Evolutionary conservation across 1,284 basidiomycete genomes (phyloP), one percentile per base, ranked within the genome.

Genomic region (Malassezia dermatis): DNA sequence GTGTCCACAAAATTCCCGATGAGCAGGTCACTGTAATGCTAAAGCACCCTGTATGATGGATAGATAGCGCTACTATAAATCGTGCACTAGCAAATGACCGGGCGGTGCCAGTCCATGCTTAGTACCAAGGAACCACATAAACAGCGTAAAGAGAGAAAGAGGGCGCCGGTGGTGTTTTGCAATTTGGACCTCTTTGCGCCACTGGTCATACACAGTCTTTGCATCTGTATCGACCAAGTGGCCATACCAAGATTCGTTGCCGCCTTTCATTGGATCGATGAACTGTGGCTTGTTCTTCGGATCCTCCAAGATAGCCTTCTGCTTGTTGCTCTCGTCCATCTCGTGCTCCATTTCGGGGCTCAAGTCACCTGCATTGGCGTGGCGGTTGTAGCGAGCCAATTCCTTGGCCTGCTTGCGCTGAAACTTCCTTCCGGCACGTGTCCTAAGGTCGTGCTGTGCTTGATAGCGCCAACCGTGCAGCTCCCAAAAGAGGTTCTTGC

Each of bases 1-100:
- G 64, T 48, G 58, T 65, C 34, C 61, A 63, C 39, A 69, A 66
- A 49, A 56, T 71, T 43, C 59, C 60, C 21, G 66, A 71, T 48
- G 66, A 69, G 26, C 56, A 56, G 12, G 67, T 71, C 3, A 57
- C 65, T 41, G 7, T 12, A 17, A 28, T 48, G 23, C 46, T 48
- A 32, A 32, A 21, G 44, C 27, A 46, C 2, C 23, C 27, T n/a
- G 12, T 12, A 43, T 43, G 17, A 27, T 23, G 32, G 4, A n/a
- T 35, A 35, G 32, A 17, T 39, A 39, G 21, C 31, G 21, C n/a
- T 17, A 7, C 48, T 55, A 35, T 21, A 48, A 27, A n/a, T 41
- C 26, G 37, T 52, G 53, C 4, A 55, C 45, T 13, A 56, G 42
- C 28, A 55, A 17, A 27, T 55, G 53, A 1, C 55, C 55, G 2